Evolutionary conservation across 257 asterid species (phyloP).

Genomic region (Forsythia viridissima): DNA sequence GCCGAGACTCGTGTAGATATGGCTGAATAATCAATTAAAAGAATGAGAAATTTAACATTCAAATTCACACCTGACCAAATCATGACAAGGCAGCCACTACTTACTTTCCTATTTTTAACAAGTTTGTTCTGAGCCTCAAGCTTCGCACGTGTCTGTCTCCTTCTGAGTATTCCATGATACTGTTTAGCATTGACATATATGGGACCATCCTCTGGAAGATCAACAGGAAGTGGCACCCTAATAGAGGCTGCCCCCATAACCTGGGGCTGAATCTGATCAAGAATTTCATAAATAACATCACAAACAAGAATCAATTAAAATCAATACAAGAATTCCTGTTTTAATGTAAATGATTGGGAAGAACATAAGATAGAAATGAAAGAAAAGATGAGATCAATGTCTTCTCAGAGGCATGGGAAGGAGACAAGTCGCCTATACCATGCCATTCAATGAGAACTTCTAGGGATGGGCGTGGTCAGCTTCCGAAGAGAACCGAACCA

Average conservation of each 20-base stretch:
- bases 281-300: neutral
- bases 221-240: slow-evolving; percentile 73
- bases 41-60: neutral
- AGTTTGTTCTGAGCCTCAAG: slow-evolving; percentile 92
- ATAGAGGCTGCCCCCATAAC: slow-evolving; percentile 51
- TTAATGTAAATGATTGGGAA: neutral
- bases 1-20: slow-evolving; percentile 94
- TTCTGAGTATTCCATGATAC: slow-evolving; percentile 79
- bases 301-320: neutral
- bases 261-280: slow-evolving; percentile 56
- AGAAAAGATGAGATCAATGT: no score
- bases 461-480: neutral
- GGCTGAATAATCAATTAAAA: slow-evolving; percentile 52
- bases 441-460: neutral
- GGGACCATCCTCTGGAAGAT: slow-evolving; percentile 85
- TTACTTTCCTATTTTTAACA: slow-evolving; percentile 72
- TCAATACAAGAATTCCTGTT: neutral
- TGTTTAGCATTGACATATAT: slow-evolving; percentile 91
- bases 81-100: slow-evolving; percentile 13
- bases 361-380: no score
- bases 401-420: no score
- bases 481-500: no score
- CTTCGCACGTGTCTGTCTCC: slow-evolving; percentile 87
- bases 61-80: neutral
- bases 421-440: neutral